A percentile compares a stretch with the other conserved stretches of the same genome.
phyloP scores from a whole-genome alignment of 1,284 basidiomycete genomes.

The Bothia castanella region DNA sequence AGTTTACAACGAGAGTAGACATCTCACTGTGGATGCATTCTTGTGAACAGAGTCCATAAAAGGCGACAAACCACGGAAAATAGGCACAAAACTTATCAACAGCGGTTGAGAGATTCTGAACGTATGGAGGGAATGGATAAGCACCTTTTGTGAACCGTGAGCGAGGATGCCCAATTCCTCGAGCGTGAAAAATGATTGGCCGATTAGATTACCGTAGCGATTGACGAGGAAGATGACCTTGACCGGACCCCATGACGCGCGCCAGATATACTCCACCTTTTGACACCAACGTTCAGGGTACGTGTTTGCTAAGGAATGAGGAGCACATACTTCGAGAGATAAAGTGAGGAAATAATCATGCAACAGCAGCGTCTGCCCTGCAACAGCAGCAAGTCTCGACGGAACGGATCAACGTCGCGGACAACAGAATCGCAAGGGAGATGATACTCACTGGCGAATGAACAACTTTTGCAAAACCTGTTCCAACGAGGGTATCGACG shows the following conservation, averaged over 20 bases:
- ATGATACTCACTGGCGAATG: too few species aligned
- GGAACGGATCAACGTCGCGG: too few species aligned
- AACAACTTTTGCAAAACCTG: too few species aligned
- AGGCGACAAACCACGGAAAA: not conserved
- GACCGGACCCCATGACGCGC: conserved; percentile 6
- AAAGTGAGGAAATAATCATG: conserved; percentile 22
- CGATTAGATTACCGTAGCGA: conserved; percentile 15
- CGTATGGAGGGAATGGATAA: not conserved
- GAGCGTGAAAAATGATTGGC: conserved; percentile 3
- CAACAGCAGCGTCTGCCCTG: conserved; percentile 14
- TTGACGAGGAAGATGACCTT: conserved; percentile 17
- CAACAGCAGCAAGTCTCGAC: not conserved
- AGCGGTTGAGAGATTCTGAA: not conserved
- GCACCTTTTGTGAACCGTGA: not conserved
- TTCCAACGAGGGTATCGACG: too few species aligned
- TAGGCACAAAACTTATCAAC: not conserved
- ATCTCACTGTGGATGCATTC: conserved; percentile 16
- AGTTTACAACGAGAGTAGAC: not conserved
- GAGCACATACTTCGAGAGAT: conserved; percentile 16
- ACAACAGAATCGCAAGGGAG: too few species aligned
- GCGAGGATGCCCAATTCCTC: not conserved
- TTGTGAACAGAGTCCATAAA: not conserved
- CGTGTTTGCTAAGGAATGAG: not conserved
- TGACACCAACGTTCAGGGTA: not conserved
- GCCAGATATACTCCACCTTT: conserved; percentile 15